Percentiles rank a stretch among this genome's conserved stretches.
Conservation (phyloP, 2,329 filamentous ascomycete genomes). For the Sphaerulina populicola region DNA sequence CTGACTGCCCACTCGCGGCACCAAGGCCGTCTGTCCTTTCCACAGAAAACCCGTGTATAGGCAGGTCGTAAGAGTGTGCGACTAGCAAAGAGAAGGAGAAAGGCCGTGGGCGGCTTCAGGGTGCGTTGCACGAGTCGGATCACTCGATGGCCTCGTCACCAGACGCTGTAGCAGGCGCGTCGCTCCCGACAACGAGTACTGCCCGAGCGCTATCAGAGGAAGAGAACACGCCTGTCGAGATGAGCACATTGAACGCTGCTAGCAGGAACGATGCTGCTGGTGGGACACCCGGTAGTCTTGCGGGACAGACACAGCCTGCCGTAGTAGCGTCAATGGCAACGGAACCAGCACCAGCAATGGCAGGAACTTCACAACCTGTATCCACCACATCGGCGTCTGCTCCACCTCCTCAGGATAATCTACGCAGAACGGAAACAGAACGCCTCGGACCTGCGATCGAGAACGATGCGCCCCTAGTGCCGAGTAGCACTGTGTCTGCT, state of each 20-base stretch:
- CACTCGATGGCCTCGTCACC: conserved; percentile 9
- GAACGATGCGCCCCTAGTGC: conserved; percentile 34
- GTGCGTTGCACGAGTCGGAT: neutral
- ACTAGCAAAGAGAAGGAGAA: neutral
- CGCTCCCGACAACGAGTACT: conserved; percentile 7
- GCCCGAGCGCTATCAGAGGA: conserved; percentile 5
- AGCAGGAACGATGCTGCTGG: neutral
- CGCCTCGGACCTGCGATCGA: conserved; percentile 41
- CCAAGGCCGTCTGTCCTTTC: neutral
- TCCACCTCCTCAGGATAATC: conserved; percentile 9
- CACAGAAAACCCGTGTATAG: neutral
- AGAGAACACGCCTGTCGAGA: conserved; percentile 10
- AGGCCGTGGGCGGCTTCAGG: neutral
- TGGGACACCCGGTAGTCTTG: conserved; percentile 5
- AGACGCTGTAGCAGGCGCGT: conserved; percentile 18
- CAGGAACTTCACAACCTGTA: conserved; percentile 3
- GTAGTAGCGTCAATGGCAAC: neutral
- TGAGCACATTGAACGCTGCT: conserved; percentile 6
- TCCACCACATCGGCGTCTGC: neutral
- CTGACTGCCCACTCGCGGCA: neutral
- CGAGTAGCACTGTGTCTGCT: conserved; percentile 32
- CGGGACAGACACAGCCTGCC: conserved; percentile 1
- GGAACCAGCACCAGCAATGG: neutral
- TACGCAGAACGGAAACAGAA: conserved; percentile 37
- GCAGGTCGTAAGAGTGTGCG: neutral